phyloP scores from a whole-genome alignment of 768 basidiomycete species.

The Lentinula sp. region DNA sequence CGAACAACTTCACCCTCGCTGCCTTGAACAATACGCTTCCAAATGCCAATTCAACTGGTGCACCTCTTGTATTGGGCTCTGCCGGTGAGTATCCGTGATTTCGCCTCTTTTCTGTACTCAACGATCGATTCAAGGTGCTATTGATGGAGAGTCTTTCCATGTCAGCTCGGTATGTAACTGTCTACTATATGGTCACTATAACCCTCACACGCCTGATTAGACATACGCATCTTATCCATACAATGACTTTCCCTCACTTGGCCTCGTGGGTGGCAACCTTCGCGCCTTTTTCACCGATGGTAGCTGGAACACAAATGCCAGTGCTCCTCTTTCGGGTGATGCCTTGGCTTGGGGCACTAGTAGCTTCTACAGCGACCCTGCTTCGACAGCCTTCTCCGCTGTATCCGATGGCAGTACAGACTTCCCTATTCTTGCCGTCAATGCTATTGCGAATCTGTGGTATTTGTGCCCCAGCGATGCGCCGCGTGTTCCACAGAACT shows the following conservation, averaged over 20 bases:
- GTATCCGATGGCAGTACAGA: slow-evolving; percentile 13
- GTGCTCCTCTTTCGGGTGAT: slow-evolving; percentile 22
- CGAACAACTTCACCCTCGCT: slow-evolving; percentile 38
- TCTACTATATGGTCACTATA: not conserved
- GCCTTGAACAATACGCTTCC: slow-evolving; percentile 34
- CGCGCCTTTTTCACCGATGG: slow-evolving; percentile 28
- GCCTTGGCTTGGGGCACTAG: slow-evolving; percentile 32
- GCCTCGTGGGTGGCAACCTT: slow-evolving; percentile 30
- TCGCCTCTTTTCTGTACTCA: not conserved
- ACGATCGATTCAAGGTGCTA: slow-evolving; percentile 20
- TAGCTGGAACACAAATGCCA: slow-evolving; percentile 33
- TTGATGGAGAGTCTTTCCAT: slow-evolving; percentile 29
- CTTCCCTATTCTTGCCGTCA: slow-evolving; percentile 23
- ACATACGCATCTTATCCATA: slow-evolving; percentile 45
- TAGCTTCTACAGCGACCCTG: slow-evolving; percentile 19
- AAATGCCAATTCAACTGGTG: slow-evolving; percentile 39
- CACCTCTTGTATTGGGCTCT: slow-evolving; percentile 38
- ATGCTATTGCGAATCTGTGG: slow-evolving; percentile 28
- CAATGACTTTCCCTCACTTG: slow-evolving; percentile 38
- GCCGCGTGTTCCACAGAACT: not conserved
- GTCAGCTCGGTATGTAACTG: slow-evolving; percentile 34
- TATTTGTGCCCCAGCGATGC: slow-evolving; percentile 25
- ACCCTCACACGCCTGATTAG: slow-evolving; percentile 15
- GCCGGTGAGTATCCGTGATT: slow-evolving; percentile 20
- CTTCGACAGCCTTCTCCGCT: slow-evolving; percentile 30